phyloP scores from a whole-genome alignment of 2,329 filamentous ascomycete genomes.

The Teratosphaeria gauchensis region DNA sequence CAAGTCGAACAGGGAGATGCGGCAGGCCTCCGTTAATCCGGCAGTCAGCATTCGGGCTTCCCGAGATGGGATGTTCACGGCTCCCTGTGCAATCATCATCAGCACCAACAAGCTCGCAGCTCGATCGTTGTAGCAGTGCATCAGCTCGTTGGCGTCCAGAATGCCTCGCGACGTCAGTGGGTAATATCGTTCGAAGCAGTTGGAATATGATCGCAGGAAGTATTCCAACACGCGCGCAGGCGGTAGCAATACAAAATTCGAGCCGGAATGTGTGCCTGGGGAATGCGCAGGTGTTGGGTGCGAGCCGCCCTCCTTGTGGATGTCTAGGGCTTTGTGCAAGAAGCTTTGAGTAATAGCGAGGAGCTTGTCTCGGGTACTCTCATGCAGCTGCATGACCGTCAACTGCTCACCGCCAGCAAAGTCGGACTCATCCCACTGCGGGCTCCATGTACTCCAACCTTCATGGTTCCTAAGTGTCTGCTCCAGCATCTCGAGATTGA shows the following conservation, averaged over 20 bases:
- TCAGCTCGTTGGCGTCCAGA: slow-evolving; percentile 57
- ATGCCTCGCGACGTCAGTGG: slow-evolving; percentile 50
- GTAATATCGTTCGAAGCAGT: slow-evolving; percentile 57
- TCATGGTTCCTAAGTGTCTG: slow-evolving; percentile 43
- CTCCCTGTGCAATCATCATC: slow-evolving; percentile 64
- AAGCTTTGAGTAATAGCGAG: slow-evolving; percentile 64
- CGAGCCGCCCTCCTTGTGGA: slow-evolving; percentile 44
- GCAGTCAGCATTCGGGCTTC: slow-evolving; percentile 58
- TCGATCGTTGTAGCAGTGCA: slow-evolving; percentile 52
- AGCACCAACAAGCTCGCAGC: slow-evolving; percentile 57
- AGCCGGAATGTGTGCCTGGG: slow-evolving; percentile 40
- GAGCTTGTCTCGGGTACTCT: slow-evolving; percentile 55
- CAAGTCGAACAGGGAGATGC: slow-evolving; percentile 61
- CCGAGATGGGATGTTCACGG: slow-evolving; percentile 53
- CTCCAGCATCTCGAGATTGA: slow-evolving; percentile 43
- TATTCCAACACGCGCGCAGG: slow-evolving; percentile 57
- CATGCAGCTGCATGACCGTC: slow-evolving; percentile 40
- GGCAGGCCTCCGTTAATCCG: slow-evolving; percentile 60
- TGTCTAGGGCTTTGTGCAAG: slow-evolving; percentile 60
- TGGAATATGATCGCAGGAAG: slow-evolving; percentile 57
- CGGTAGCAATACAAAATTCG: slow-evolving; percentile 57
- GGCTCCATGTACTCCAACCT: slow-evolving; percentile 42
- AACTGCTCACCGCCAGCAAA: slow-evolving; percentile 38
- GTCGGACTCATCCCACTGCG: slow-evolving; percentile 41
- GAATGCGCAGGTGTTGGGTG: slow-evolving; percentile 25